Evolutionary conservation across 225 moss, liverwort and hornwort genomes (phyloP).

Genomic region (Anthoceros angustus): DNA sequence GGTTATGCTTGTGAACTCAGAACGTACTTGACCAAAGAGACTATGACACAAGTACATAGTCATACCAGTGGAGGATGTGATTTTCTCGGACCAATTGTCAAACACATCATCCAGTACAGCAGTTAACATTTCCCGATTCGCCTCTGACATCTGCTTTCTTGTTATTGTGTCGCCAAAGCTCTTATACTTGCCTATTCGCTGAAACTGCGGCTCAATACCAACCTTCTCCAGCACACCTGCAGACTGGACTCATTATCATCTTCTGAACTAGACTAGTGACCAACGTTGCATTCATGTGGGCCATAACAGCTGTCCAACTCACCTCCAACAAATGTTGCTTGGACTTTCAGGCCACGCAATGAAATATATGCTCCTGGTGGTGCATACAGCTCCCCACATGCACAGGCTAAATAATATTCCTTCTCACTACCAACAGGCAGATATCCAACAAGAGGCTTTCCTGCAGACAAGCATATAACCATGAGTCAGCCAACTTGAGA

Average conservation of each 20-base stretch:
- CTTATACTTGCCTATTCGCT: conserved; percentile 96
- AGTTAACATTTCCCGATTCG: conserved; percentile 95
- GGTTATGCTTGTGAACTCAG: not conserved
- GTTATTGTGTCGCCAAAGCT: conserved; percentile 68
- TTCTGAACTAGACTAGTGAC: not conserved
- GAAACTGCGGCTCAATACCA: conserved; percentile 83
- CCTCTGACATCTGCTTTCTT: conserved; percentile 88
- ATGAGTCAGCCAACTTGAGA: not conserved
- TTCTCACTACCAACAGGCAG: conserved; percentile 86
- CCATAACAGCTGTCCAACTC: conserved; percentile 10
- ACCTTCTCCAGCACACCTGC: conserved; percentile 90
- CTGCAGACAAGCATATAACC: conserved; percentile 20
- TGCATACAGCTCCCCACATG: conserved; percentile 68
- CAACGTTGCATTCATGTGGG: not conserved
- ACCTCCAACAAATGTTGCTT: conserved; percentile 95
- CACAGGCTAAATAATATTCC: conserved; percentile 82
- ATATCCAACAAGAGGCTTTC: conserved; percentile 66
- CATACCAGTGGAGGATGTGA: conserved; percentile 58
- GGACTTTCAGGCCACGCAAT: conserved; percentile 84
- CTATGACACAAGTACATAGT: not conserved
- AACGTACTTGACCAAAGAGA: not conserved
- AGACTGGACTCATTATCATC: not conserved
- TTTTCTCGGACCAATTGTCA: conserved; percentile 58
- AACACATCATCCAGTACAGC: conserved; percentile 81
- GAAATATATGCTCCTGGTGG: conserved; percentile 92